Conservation (phyloP, 768 basidiomycete genomes). For the Suillus tomentosus region DNA sequence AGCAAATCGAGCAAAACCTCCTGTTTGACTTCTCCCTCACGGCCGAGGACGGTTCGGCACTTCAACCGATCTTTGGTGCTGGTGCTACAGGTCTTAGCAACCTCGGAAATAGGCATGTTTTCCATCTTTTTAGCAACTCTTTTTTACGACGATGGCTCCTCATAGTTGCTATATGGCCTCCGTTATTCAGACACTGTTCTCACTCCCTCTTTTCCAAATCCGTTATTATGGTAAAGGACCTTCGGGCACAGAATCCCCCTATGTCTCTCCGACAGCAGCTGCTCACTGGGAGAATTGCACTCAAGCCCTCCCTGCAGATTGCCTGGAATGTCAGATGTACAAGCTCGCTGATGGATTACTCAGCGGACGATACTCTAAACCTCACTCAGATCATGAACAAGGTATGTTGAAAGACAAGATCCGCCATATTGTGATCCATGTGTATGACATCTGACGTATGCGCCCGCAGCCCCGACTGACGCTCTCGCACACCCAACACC, state of each 20-base stretch:
- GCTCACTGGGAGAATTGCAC: slow-evolving; percentile 65
- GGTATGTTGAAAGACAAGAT: slow-evolving; percentile 2
- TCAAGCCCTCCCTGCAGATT: slow-evolving; percentile 72
- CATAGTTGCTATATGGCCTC: slow-evolving; percentile 96
- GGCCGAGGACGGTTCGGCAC: slow-evolving; percentile 80
- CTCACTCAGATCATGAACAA: slow-evolving; percentile 41
- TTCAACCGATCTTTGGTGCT: slow-evolving; percentile 86
- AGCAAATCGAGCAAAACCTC: slow-evolving; percentile 98
- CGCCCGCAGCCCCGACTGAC: slow-evolving; percentile 28
- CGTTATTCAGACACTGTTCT: slow-evolving; percentile 82
- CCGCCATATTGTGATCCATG: slow-evolving; percentile 18
- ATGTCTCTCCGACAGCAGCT: slow-evolving; percentile 34
- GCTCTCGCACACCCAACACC: slow-evolving; percentile 34
- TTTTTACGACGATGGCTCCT: not conserved
- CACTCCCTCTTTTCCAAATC: slow-evolving; percentile 72
- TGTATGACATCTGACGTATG: slow-evolving; percentile 9
- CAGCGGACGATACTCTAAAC: slow-evolving; percentile 86
- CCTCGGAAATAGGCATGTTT: slow-evolving; percentile 79
- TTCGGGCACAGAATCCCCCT: slow-evolving; percentile 13
- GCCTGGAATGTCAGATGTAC: slow-evolving; percentile 93
- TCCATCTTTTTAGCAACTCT: not conserved
- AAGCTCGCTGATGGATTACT: slow-evolving; percentile 92
- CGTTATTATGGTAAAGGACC: slow-evolving; percentile 56
- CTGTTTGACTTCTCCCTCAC: slow-evolving; percentile 93
- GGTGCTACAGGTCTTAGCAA: slow-evolving; percentile 90